Conservation (phyloP, 768 basidiomycete genomes). For the Ramaria rubella region DNA sequence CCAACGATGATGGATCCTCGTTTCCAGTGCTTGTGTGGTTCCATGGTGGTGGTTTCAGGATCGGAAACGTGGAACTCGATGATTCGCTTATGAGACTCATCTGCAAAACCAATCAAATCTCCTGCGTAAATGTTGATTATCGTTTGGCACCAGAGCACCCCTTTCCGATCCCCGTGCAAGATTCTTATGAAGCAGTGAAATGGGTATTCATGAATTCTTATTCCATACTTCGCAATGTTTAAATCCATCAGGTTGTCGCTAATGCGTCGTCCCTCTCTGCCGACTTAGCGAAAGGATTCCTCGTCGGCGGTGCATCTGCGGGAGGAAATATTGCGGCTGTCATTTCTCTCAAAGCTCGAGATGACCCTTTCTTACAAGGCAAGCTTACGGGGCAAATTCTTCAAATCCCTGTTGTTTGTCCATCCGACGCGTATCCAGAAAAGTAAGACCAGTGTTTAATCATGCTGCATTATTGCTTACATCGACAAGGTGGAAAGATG, state of each 20-base stretch:
- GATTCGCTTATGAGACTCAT: conserved; percentile 17
- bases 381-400: conserved; percentile 23
- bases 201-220: conserved; percentile 16
- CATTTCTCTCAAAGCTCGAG: conserved; percentile 18
- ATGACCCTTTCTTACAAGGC: conserved; percentile 18
- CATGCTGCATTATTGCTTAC: neutral
- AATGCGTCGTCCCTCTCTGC: conserved; percentile 12
- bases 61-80: conserved; percentile 15
- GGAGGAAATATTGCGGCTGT: conserved; percentile 20
- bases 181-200: conserved; percentile 20
- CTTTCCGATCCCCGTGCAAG: conserved; percentile 18
- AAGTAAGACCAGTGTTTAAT: conserved; percentile 13
- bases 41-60: conserved; percentile 1
- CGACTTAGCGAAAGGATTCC: conserved; percentile 18
- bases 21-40: conserved; percentile 3
- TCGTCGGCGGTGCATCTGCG: conserved; percentile 20
- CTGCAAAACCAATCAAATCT: conserved; percentile 15
- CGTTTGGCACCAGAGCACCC: conserved; percentile 17
- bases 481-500: conserved; percentile 13
- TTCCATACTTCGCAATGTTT: neutral
- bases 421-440: conserved; percentile 18
- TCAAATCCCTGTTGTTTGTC: conserved; percentile 15
- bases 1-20: neutral
- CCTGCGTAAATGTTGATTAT: conserved; percentile 15
- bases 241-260: conserved; percentile 5